phyloP scores from a whole-genome alignment of 2,329 filamentous ascomycete species.

The Ascomycota sp. region DNA sequence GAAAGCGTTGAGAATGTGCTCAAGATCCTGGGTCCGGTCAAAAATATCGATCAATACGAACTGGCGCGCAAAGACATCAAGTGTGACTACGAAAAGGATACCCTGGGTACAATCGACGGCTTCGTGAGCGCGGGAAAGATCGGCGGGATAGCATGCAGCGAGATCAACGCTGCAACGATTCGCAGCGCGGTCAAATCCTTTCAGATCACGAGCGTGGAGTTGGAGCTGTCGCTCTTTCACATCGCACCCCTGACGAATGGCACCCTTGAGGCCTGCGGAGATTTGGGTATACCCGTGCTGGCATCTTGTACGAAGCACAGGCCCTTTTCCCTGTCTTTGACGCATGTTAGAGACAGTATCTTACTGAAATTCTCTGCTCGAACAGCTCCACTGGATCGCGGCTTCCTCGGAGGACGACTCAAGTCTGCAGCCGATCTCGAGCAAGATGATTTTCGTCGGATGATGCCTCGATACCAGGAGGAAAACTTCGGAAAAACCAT shows the following conservation, averaged over 20 bases:
- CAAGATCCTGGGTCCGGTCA: slow-evolving; percentile 26
- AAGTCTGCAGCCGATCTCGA: slow-evolving; percentile 33
- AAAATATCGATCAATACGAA: slow-evolving; percentile 40
- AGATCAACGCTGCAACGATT: slow-evolving; percentile 27
- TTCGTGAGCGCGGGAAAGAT: slow-evolving; percentile 31
- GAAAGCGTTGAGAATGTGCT: slow-evolving; percentile 38
- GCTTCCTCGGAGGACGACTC: slow-evolving; percentile 31
- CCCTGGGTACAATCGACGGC: slow-evolving; percentile 22
- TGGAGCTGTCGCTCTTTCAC: slow-evolving; percentile 30
- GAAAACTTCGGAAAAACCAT: slow-evolving; percentile 44
- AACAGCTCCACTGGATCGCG: slow-evolving; percentile 23
- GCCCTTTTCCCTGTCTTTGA: no score
- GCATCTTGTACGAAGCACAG: no score
- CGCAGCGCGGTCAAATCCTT: slow-evolving; percentile 22
- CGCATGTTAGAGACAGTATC: no score
- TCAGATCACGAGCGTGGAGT: slow-evolving; percentile 27
- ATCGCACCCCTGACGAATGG: slow-evolving; percentile 29
- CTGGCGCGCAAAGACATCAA: slow-evolving; percentile 19
- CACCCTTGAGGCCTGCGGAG: slow-evolving; percentile 31
- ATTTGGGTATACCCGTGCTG: slow-evolving; percentile 47
- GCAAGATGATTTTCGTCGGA: slow-evolving; percentile 23
- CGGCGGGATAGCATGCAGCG: slow-evolving; percentile 29
- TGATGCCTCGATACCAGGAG: slow-evolving; percentile 36
- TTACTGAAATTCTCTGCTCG: no score
- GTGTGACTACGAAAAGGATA: slow-evolving; percentile 26